phyloP scores from a whole-genome alignment of 805 yeast genomes.

The Wickerhamiella sergipiensis region DNA sequence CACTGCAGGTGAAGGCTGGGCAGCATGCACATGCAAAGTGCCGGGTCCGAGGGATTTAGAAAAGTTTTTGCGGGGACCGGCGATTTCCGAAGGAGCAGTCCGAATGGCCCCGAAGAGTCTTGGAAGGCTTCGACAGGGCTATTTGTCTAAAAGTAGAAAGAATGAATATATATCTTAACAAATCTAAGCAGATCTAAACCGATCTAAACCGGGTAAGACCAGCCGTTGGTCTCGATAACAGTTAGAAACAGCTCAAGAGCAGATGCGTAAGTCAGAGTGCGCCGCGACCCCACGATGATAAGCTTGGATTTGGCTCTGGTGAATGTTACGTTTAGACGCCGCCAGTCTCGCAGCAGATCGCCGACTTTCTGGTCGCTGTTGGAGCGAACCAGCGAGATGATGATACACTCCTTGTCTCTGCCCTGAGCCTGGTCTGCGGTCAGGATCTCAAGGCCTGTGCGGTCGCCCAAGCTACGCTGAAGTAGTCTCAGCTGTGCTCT shows the following conservation, averaged over 20 bases:
- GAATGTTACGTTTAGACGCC: conserved; percentile 87
- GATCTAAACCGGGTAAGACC: not conserved
- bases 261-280: conserved; percentile 32
- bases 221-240: conserved; percentile 1
- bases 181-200: too few relatives aligned
- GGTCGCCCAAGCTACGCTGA: conserved; percentile 20
- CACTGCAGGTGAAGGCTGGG: not conserved
- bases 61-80: too few relatives aligned
- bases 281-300: conserved; percentile 65
- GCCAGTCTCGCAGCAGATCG: conserved; percentile 70
- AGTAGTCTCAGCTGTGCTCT: conserved; percentile 60
- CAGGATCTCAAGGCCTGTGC: conserved; percentile 50
- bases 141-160: too few relatives aligned
- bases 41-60: not conserved
- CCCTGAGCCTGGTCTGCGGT: conserved; percentile 97
- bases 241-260: conserved; percentile 1
- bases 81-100: too few relatives aligned
- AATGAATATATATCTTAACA: not conserved
- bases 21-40: not conserved
- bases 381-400: conserved; percentile 80
- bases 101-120: too few relatives aligned
- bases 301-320: conserved; percentile 81
- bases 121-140: too few relatives aligned
- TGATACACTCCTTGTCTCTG: conserved; percentile 81
- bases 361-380: conserved; percentile 57